Evolutionary conservation across 345 rosid species (phyloP).

Genomic region (Gossypium ekmanianum): DNA sequence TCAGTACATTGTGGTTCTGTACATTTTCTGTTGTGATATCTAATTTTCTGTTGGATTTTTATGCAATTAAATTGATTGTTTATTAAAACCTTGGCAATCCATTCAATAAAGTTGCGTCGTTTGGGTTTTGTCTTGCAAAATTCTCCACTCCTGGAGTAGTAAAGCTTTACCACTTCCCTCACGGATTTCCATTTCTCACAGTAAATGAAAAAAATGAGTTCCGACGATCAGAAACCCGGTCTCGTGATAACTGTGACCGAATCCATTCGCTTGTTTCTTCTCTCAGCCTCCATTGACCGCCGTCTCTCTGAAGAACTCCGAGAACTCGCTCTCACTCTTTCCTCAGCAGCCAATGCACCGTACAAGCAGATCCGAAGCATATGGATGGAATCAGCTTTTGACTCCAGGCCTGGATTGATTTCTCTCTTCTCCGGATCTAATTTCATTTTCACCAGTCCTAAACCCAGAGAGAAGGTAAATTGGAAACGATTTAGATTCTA

Average conservation of each 20-base stretch:
- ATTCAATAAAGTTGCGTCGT: no score
- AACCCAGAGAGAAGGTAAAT: slow-evolving; percentile 73
- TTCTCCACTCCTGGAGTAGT: background rate
- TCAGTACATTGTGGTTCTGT: background rate
- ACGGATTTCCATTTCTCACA: background rate
- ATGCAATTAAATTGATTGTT: no score
- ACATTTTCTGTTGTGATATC: no score
- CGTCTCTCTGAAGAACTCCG: slow-evolving; percentile 49
- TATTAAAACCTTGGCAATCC: no score
- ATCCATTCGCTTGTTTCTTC: slow-evolving; percentile 42
- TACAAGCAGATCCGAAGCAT: slow-evolving; percentile 60
- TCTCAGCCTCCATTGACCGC: slow-evolving; percentile 43
- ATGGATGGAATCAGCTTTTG: slow-evolving; percentile 48
- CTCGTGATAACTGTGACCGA: slow-evolving; percentile 36
- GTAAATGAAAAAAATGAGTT: background rate
- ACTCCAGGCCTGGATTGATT: slow-evolving; percentile 44
- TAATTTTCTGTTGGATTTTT: no score
- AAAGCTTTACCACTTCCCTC: no score
- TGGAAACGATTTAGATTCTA: background rate
- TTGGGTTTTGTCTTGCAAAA: background rate
- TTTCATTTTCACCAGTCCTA: slow-evolving; percentile 61
- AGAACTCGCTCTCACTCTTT: slow-evolving; percentile 50
- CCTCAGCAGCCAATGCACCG: slow-evolving; percentile 32
- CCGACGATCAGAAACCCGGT: slow-evolving; percentile 24
- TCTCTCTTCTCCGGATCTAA: slow-evolving; percentile 50